A percentile compares a stretch with the other conserved stretches of the same genome.
Evolutionary conservation across 768 basidiomycete species (phyloP).

Genomic region (Naganishia vaughanmartiniae): DNA sequence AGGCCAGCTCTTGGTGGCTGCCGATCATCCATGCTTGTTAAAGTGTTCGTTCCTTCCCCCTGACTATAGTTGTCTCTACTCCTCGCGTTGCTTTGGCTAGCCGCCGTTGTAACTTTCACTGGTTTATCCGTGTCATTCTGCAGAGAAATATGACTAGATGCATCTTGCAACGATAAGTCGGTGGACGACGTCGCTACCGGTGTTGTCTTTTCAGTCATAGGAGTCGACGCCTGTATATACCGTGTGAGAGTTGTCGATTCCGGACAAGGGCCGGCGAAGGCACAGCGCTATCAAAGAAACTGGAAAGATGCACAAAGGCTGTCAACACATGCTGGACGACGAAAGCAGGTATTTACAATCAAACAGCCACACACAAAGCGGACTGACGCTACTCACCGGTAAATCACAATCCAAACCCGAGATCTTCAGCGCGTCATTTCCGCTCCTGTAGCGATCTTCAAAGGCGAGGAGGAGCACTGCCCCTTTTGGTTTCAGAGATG

Average conservation of each 20-base stretch:
- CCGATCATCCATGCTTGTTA: not conserved
- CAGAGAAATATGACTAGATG: not conserved
- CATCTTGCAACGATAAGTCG: not conserved
- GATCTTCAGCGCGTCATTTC: not conserved
- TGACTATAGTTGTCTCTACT: not conserved
- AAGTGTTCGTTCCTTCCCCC: not conserved
- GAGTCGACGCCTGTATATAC: not conserved
- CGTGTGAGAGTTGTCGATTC: not conserved
- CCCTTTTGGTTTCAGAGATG: not conserved
- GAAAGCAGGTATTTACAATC: no score
- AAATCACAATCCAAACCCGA: not conserved
- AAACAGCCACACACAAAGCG: not conserved
- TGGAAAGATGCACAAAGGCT: no score
- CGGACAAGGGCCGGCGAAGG: no score
- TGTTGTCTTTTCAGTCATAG: not conserved
- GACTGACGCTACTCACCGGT: not conserved
- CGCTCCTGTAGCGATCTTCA: not conserved
- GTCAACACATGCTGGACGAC: no score
- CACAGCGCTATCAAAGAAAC: no score
- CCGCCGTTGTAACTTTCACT: not conserved
- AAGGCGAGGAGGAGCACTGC: not conserved
- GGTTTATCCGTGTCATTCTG: not conserved
- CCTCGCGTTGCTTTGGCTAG: not conserved
- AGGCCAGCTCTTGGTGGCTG: not conserved
- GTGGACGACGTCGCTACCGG: not conserved